Base-by-base conservation (phyloP, 352 stramenopile genomes). In the Thalassiosira mediterranea region DNA sequence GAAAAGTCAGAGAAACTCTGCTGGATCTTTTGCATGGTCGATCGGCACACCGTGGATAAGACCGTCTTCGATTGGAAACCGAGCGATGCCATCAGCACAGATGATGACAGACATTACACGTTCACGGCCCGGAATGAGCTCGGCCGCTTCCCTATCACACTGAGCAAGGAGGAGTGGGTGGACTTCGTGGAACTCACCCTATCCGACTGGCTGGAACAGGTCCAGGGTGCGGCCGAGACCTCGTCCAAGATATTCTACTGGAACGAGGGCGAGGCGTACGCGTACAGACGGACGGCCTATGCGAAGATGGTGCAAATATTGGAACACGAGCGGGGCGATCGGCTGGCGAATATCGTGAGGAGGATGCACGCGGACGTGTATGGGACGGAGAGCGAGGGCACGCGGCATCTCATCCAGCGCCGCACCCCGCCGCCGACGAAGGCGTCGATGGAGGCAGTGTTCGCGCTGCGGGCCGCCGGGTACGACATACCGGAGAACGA, bases 181-280 rank as follows among this genome's bases (percentile, higher is more conserved):
- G 86, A 93, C 61, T 93, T 93, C 70, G 70, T 93, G 32, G 83
- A 92, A 67, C 65, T 94, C n/a, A 84, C 76, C 4, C 54, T 94
- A 21, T 86, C 87, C 4, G 89, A 94, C 81, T 94, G 86, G 86
- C 57, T 94, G 4, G 89, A 94, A 57, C 89, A 94, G 75, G 87
- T 94, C 5, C 81, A 93, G 53, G 87, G 89, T 46, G 89, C 87
- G 13, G 72, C 86, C 0, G 69, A 72, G 32, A 90, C 78, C 51
- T 31, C 76, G 25, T 88, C 81, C 31, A 34, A 44, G 28, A n/a
- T 89, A 11, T 92, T 91, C 42, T 47, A 68, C 29, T 94, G 89
- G 89, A 84, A 88, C 32, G 63, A 37, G 10, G 87, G 87, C 38
- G 81, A 94, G 61, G 87, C 89, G 0, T 94, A 88, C 74, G 63